These are phyloP conservation scores for Mortierella sp. DNA, from an alignment of 371 early-diverging fungal species.

Conservation along the genomic window DNA sequence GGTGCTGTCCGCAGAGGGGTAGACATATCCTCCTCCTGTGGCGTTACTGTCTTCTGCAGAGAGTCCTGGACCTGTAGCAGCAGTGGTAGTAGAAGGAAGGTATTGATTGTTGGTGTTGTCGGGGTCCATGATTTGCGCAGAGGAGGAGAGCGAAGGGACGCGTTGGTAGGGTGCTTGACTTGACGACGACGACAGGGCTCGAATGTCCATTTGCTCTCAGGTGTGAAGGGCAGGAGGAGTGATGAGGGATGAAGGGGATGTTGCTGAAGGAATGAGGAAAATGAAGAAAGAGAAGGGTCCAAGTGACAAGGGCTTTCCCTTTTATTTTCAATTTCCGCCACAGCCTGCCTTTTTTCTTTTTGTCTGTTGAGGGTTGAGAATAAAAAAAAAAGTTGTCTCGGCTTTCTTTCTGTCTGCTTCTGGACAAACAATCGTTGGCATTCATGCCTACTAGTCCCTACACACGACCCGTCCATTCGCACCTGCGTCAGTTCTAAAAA, in stretches of 20 bases:
- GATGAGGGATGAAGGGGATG: not conserved
- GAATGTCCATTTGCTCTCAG: not conserved
- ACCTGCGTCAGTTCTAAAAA: not conserved
- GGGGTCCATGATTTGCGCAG: not conserved
- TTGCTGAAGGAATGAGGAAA: not conserved
- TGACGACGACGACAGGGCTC: not conserved
- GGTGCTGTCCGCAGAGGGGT: not conserved
- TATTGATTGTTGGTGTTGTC: not conserved
- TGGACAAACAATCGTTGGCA: not conserved
- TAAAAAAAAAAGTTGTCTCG: not conserved
- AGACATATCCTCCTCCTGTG: not conserved
- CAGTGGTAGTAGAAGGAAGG: too few species aligned
- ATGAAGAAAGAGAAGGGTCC: not conserved
- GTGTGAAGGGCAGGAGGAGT: not conserved
- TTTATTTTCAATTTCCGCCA: not conserved
- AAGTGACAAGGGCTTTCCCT: not conserved
- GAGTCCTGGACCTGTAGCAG: not conserved
- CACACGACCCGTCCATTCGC: not conserved
- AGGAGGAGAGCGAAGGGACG: not conserved
- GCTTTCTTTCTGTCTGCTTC: not conserved
- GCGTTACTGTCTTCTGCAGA: not conserved
- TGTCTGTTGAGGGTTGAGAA: not conserved
- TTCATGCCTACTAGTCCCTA: too few species aligned
- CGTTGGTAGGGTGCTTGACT: conserved; percentile 2
- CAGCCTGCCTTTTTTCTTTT: not conserved